Base-by-base conservation (phyloP, 495 filamentous ascomycete genomes). In the Penicillium angulare region DNA sequence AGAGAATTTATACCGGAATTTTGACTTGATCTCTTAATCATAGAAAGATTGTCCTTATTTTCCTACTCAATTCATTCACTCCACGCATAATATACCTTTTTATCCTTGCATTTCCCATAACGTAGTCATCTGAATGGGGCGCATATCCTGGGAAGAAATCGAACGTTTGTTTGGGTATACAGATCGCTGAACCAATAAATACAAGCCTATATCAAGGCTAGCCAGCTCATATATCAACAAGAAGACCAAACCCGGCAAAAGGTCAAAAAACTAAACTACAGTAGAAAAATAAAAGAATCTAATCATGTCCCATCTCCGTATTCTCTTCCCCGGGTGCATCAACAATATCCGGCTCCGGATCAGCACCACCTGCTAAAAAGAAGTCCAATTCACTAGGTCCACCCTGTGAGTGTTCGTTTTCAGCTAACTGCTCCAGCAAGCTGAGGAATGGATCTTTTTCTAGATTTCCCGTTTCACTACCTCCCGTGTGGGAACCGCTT, bases 381-480 rank as follows among this genome's bases (percentile, higher is more conserved):
- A 87, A 91, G 53, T 87, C 85, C 50, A 87, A 57, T 61, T 89
- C 86, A 58, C 81, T 87, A 22, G 84, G 85, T 20, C 82, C 79
- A 6, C 76, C 75, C 36, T 70, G 76, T 24, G 71, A 67, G 43
- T 80, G 66, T 60, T 90, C 88, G 59, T 88, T 89, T 65, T 90
- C 86, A 0, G 87, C 87, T 48, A 92, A 67, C 69, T 90, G 88
- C 61, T 92, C 88, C 29, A 92, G 72, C 39, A 92, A 61, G 50
- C 82, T 87, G 22, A 92, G 59, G 56, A 92, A 92, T 3, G 88
- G 88, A 60, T 92, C 88, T 47, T 86, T 89, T 49, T 90, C 88
- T 2, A 63, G 34, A n/a, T 49, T 45, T 2, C 55, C 56, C 2
- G 50, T 52, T 12, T 66, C 66, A 20, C 64, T 65, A 1, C 57